Evolutionary conservation across 495 filamentous ascomycete genomes (phyloP), one percentile per base, ranked within the genome.

Genomic region (Hypoxylon perforatum): DNA sequence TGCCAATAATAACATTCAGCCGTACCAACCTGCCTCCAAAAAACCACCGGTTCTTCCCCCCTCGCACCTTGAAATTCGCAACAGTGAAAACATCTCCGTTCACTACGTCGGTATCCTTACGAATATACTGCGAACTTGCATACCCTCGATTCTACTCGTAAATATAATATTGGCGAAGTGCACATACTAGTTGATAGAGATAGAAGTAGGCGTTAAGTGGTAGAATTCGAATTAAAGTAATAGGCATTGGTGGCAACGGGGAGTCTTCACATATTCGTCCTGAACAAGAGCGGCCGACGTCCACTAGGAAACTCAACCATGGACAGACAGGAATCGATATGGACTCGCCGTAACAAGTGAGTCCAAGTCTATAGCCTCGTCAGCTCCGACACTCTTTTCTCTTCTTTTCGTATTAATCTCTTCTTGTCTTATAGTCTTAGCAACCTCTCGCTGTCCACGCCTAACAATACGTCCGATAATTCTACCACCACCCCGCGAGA

Each of bases 331-430:
- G 72, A 75, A 68, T 75, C 72, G 57, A 73, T 96, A 86, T 97
- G 93, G 93, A 92, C 89, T 84, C 91, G 93, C 76, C 91, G 93
- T 78, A 88, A 91, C 75, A 96, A 94, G 92, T 96, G 86, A 81
- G 90, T 81, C 54, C 36, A n/a, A 58, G 25, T 39, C 57, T 42
- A n/a, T n/a, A 18, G 33, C 23, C 36, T 38, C 21, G 23, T 12
- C 30, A 33, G 30, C 30, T 33, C 30, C 30, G 39, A 53, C 12
- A 44, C 22, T 39, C 18, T 22, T 18, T 23, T 46, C 30, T 42
- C 15, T 15, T 47, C 17, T 48, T 41, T 57, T 50, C 30, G 36
- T 39, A 44, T 44, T 58, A 57, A 67, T 63, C 23, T 48, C 28
- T 48, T 60, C 61, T 68, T 57, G 66, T 61, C 60, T 8, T 66